Conservation (phyloP, 352 stramenopile genomes). For the Blastocystis sp. region DNA sequence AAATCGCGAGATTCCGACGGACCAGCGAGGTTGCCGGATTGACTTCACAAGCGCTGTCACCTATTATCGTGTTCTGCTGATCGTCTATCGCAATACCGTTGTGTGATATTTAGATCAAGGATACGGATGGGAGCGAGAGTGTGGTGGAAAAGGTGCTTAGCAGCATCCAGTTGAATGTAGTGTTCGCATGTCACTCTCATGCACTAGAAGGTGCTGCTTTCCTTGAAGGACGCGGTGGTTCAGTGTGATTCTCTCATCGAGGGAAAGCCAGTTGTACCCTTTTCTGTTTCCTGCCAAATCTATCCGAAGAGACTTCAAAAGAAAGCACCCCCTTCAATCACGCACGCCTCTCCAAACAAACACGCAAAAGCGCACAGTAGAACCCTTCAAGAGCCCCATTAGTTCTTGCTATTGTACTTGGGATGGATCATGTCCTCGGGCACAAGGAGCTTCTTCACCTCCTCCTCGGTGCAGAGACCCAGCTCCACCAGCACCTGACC, state of each 20-base stretch:
- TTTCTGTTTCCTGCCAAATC: not conserved
- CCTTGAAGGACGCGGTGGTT: not conserved
- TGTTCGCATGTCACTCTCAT: not conserved
- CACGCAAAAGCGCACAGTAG: not conserved
- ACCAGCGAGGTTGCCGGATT: not conserved
- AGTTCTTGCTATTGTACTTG: constrained; percentile 58
- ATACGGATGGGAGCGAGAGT: constrained; percentile 14
- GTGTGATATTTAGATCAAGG: not conserved
- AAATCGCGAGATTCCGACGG: not conserved
- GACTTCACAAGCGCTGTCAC: constrained; percentile 10
- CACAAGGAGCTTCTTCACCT: constrained; percentile 52
- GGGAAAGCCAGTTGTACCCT: not conserved
- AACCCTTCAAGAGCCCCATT: constrained; percentile 48
- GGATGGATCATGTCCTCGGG: constrained; percentile 61
- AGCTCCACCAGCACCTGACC: constrained; percentile 33
- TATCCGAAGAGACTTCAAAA: not conserved
- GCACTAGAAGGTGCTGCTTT: not conserved
- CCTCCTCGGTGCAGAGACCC: constrained; percentile 23
- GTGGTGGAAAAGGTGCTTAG: not conserved
- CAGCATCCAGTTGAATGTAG: constrained; percentile 32
- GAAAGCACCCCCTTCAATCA: not conserved
- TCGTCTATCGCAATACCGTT: not conserved
- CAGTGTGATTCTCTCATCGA: constrained; percentile 25
- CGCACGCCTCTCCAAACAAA: not conserved
- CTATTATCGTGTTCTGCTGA: constrained; percentile 27